phyloP scores from a whole-genome alignment of 352 stramenopile species.

The Phytophthora idaei region DNA sequence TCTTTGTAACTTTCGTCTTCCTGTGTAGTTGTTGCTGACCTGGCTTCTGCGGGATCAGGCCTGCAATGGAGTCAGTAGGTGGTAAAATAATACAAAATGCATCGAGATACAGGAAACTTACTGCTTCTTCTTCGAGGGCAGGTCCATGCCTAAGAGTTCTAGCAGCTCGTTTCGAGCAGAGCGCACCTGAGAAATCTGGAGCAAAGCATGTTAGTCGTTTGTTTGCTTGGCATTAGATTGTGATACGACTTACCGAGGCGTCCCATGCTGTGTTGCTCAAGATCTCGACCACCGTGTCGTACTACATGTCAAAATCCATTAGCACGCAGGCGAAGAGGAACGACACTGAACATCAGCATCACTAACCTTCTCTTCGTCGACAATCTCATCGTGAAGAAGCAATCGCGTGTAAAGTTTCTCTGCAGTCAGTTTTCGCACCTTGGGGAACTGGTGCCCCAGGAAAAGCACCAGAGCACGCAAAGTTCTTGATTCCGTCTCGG shows the following conservation, averaged over 20 bases:
- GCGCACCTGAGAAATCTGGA: conserved; percentile 57
- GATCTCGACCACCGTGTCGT: conserved; percentile 75
- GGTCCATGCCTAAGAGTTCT: conserved; percentile 65
- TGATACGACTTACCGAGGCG: conserved; percentile 48
- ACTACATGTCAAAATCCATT: conserved; percentile 36
- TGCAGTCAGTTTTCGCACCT: conserved; percentile 82
- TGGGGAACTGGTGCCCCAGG: conserved; percentile 85
- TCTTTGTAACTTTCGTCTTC: conserved; percentile 51
- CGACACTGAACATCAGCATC: background rate
- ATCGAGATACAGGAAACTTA: conserved; percentile 29
- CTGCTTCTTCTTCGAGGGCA: conserved; percentile 65
- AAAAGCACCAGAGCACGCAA: conserved; percentile 81
- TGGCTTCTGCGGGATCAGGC: background rate
- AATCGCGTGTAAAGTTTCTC: conserved; percentile 86
- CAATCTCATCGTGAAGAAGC: conserved; percentile 74
- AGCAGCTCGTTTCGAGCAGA: conserved; percentile 66
- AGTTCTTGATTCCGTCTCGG: conserved; percentile 53
- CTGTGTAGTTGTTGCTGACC: conserved; percentile 6
- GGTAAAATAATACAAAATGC: background rate
- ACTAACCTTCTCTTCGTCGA: conserved; percentile 68
- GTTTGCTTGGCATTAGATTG: background rate
- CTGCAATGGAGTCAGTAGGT: conserved; percentile 1
- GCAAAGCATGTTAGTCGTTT: background rate
- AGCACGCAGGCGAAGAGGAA: background rate
- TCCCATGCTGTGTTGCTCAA: conserved; percentile 86